A percentile compares a stretch with the other conserved stretches of the same genome.
These are phyloP conservation scores for Gnetum montanum DNA, from an alignment of 75 land plant genomes.

Conservation along the genomic window DNA sequence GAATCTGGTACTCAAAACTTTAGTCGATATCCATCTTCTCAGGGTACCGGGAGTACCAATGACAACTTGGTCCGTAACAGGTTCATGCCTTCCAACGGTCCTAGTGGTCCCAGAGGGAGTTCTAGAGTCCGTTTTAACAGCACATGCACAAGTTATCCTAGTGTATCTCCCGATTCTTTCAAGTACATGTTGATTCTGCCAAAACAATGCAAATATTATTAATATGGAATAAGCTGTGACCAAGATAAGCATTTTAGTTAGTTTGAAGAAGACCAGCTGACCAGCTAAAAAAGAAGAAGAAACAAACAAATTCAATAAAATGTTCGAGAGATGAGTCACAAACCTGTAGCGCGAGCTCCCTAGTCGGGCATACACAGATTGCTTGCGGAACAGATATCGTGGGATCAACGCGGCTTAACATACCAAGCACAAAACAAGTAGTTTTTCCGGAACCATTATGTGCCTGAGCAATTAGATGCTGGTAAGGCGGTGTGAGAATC, in stretches of 20 bases:
- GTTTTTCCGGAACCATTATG: slow-evolving; percentile 98
- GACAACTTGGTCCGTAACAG: slow-evolving; percentile 64
- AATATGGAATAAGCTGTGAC: slow-evolving; percentile 1
- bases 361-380: slow-evolving; percentile 84
- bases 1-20: slow-evolving; percentile 31
- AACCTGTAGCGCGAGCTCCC: slow-evolving; percentile 86
- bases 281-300: neutral
- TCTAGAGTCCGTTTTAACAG: slow-evolving; percentile 45
- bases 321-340: neutral
- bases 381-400: slow-evolving; percentile 62
- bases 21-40: slow-evolving; percentile 46
- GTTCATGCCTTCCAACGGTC: slow-evolving; percentile 29
- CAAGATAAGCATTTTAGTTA: neutral
- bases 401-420: slow-evolving; percentile 80
- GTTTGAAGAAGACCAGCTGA: neutral
- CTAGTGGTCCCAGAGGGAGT: slow-evolving; percentile 14
- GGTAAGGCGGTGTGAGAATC: slow-evolving; percentile 79
- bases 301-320: neutral
- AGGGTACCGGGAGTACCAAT: slow-evolving; percentile 96
- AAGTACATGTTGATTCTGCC: slow-evolving; percentile 76
- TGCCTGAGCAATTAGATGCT: slow-evolving; percentile 79
- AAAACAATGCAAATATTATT: neutral
- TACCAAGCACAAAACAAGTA: slow-evolving; percentile 90
- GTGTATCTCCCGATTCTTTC: slow-evolving; percentile 72
- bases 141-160: slow-evolving; percentile 60